These are phyloP conservation scores for Ogataea trehaloabstinens DNA, from an alignment of 805 yeast genomes.

Conservation along the genomic window DNA sequence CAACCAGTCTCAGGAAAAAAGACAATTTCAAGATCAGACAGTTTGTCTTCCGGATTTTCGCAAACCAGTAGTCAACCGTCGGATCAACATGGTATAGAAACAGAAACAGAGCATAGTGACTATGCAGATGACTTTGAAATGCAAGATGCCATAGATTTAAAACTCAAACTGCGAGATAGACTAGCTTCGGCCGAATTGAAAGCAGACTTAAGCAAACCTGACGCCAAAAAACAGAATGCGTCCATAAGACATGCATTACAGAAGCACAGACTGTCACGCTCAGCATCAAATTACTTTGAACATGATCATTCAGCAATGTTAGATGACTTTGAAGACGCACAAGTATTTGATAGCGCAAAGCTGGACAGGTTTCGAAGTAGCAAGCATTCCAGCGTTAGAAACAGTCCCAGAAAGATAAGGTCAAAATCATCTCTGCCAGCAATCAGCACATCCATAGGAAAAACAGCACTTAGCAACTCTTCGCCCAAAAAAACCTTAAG, in stretches of 20 bases:
- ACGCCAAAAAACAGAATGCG: slow-evolving; percentile 9
- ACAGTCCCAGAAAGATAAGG: slow-evolving; percentile 9
- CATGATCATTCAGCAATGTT: slow-evolving; percentile 21
- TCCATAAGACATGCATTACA: slow-evolving; percentile 9
- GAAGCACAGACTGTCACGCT: slow-evolving; percentile 1
- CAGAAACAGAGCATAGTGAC: slow-evolving; percentile 33
- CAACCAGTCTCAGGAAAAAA: neutral
- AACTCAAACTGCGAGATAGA: slow-evolving; percentile 16
- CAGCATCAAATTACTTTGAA: slow-evolving; percentile 16
- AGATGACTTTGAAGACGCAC: slow-evolving; percentile 27
- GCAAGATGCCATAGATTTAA: slow-evolving; percentile 14
- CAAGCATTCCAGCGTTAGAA: neutral
- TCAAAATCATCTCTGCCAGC: slow-evolving; percentile 29
- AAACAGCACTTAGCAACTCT: slow-evolving; percentile 10
- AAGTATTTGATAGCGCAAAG: slow-evolving; percentile 16
- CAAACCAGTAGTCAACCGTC: slow-evolving; percentile 13
- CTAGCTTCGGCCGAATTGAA: slow-evolving; percentile 17
- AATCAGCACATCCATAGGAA: slow-evolving; percentile 9
- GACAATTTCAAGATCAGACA: slow-evolving; percentile 16
- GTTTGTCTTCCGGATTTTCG: slow-evolving; percentile 28
- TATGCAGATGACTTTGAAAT: slow-evolving; percentile 29
- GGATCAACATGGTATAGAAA: slow-evolving; percentile 22
- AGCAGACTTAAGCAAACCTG: slow-evolving; percentile 12
- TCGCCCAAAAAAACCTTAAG: slow-evolving; percentile 22
- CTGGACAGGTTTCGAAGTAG: slow-evolving; percentile 19